Base-by-base conservation (phyloP, 2,329 filamentous ascomycete genomes). In the Aspergillus uvarum region DNA sequence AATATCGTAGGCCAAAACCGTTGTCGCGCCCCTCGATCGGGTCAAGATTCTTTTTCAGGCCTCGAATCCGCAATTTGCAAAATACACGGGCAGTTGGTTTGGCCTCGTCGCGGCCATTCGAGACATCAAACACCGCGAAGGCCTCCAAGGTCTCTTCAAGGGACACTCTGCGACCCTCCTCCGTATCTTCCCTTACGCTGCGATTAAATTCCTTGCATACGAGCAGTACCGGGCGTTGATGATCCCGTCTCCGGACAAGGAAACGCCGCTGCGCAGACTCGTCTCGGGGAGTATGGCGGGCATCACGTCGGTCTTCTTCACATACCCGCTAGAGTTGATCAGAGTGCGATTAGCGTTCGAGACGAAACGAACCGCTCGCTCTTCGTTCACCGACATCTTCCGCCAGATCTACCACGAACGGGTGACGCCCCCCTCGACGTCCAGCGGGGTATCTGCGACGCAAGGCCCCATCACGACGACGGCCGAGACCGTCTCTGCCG, bases 41-140 rank as follows among this genome's bases (percentile, higher is more conserved):
- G 95, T 99, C 71, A 99, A 99, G 79, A 99, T 99, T 72, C 89
- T 99, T 59, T 98, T 99, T 79, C 95, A 99, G 76, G 90, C 95
- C 55, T 92, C 90, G 71, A 97, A 95, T 71, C 95, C 95, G 3
- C 89, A 95, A 67, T 99, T 96, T 74, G 85, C 89, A 56, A 96
- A 96, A 78, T 99, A 98, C 74, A 87, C 91, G 1, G 91, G 92
- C 47, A 92, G 89, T 47, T 97, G 93, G 90, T 85, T 86, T 58
- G 95, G 95, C 52, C 87, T 96, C 21, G 85, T 86, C n/a, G 83
- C 84, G 19, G 93, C 95, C 26, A 89, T 98, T 76, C 85, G 85
- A 67, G 90, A 93, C 69, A 98, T 99, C 64, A 91, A 95, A 69
- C 79, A 76, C 24, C 81, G 86, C 50, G 90, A 96, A 63, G 95